Evolutionary conservation across 1,139 yeast species (phyloP), one percentile per base, ranked within the genome.

Genomic region (Geotrichum australiense): DNA sequence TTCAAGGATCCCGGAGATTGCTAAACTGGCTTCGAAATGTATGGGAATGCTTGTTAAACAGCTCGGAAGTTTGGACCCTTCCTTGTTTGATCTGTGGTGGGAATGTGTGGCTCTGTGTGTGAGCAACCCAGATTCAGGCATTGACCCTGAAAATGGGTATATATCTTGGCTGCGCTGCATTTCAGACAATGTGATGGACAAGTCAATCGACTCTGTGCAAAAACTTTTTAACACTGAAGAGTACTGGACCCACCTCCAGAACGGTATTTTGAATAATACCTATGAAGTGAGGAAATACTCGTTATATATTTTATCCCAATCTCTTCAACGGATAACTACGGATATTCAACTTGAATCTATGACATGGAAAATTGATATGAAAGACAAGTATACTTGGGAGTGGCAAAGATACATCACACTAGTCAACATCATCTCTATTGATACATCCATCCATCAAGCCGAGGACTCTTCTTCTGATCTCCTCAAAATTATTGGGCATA

Each of bases 361-460:
- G 49, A 41, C 51, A 1, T 80, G 87, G 80, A 61, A 67, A n/a
- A 44, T 53, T 0, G 19, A 53, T 0, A 50, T 65, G 1, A 53
- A 53, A 2, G 55, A 56, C 0, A 52, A 53, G 2, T 67, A 70
- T 39, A 53, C 74, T 27, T 66, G 65, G 12, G 75, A 77, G 35
- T 87, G 96, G 96, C 71, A 74, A 37, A 69, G 85, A 47, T 87
- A 69, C 53, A 69, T 77, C 25, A 83, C 95, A 0, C 63, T 87
- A 11, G 81, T 77, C 51, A 95, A 87, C 55, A 81, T 87, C 37
- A 64, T 85, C 30, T 93, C 87, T 1, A 72, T 87, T 37, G 96
- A 87, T 57, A 80, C 95, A 0, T 83, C 96, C 0, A 65, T 84
- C 53, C 89, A 87, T 54, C 96, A 87, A 60, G 78, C 91, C 0